Conservation (phyloP, 1,284 basidiomycete genomes). For the Puccinia polysora region DNA sequence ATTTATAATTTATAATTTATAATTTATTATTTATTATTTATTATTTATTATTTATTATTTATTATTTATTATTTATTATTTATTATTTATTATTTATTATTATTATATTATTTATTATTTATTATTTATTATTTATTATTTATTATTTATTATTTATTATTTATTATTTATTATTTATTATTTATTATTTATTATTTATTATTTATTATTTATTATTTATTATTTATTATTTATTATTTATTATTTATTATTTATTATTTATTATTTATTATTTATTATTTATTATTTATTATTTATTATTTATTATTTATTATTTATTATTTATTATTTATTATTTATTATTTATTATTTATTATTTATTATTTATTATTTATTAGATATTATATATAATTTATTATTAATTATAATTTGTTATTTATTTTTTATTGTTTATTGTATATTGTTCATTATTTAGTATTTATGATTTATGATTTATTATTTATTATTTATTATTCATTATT, state of each 20-base stretch:
- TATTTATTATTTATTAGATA: not conserved
- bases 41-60: not conserved
- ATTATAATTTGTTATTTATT: not conserved
- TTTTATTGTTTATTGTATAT: not conserved
- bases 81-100: not conserved
- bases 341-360: not conserved
- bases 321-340: not conserved
- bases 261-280: not conserved
- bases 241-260: not conserved
- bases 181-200: not conserved
- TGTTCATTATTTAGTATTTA: not conserved
- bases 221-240: not conserved
- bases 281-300: not conserved
- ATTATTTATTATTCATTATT: too few relatives aligned
- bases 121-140: not conserved
- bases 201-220: not conserved
- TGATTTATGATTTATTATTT: too few relatives aligned
- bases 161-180: not conserved
- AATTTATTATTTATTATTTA: not conserved
- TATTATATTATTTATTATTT: not conserved
- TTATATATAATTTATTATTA: too few relatives aligned
- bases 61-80: not conserved
- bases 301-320: not conserved
- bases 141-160: not conserved
- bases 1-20: not conserved